Percentiles rank a stretch among this genome's conserved stretches.
phyloP scores from a whole-genome alignment of 179 eudicot species.

The Corrigiola litoralis region DNA sequence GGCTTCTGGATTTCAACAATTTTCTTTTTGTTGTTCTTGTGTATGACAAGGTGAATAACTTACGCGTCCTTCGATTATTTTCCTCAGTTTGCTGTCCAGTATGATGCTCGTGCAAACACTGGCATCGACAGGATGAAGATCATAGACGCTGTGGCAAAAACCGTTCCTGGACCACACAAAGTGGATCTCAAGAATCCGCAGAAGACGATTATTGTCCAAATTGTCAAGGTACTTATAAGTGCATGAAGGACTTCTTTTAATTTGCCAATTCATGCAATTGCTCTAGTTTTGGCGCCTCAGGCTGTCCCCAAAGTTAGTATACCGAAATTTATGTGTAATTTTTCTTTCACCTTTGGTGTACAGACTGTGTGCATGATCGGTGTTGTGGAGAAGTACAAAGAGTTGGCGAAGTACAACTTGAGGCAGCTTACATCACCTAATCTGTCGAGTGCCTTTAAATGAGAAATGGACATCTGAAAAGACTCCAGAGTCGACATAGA shows the following conservation, averaged over 20 bases:
- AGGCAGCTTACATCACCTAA: slow-evolving; percentile 68
- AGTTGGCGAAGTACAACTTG: slow-evolving; percentile 80
- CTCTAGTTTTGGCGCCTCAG: background rate
- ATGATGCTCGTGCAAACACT: slow-evolving; percentile 95
- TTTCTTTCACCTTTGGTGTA: slow-evolving; percentile 2
- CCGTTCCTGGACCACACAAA: slow-evolving; percentile 83
- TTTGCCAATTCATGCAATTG: background rate
- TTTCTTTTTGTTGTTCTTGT: background rate
- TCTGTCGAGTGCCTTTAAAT: background rate
- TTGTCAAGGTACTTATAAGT: slow-evolving; percentile 92
- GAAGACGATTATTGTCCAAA: slow-evolving; percentile 75
- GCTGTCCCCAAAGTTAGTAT: background rate
- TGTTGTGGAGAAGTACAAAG: slow-evolving; percentile 90
- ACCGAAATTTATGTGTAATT: background rate
- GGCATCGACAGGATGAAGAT: slow-evolving; percentile 89
- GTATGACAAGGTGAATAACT: background rate
- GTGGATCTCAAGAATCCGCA: slow-evolving; percentile 89
- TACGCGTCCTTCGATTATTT: slow-evolving; percentile 1
- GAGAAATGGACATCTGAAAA: background rate
- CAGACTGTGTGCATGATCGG: slow-evolving; percentile 97
- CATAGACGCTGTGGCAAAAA: slow-evolving; percentile 82
- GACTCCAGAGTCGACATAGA: background rate
- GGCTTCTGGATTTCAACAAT: background rate
- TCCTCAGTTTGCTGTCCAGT: slow-evolving; percentile 76
- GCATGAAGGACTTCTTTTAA: background rate